Evolutionary conservation across 1,284 basidiomycete genomes (phyloP).

Genomic region (Omphalotus olearius): DNA sequence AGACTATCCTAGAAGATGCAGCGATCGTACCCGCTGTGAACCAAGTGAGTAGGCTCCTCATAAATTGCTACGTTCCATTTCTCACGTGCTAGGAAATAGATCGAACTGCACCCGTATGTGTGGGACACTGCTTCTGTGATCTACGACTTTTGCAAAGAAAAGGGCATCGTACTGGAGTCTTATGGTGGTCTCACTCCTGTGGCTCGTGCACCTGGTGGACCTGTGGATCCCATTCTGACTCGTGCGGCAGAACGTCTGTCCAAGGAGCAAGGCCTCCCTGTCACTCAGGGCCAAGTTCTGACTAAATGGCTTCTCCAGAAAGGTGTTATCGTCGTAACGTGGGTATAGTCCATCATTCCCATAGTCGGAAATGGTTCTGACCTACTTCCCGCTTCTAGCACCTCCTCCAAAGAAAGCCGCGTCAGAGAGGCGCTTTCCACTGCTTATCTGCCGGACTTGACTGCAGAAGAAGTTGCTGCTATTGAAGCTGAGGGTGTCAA

Average conservation of each 20-base stretch:
- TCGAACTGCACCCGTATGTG: constrained; percentile 82
- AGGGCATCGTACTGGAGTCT: constrained; percentile 63
- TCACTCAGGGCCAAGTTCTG: constrained; percentile 40
- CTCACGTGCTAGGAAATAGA: constrained; percentile 32
- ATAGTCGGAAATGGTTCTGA: not conserved
- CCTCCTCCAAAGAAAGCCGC: constrained; percentile 44
- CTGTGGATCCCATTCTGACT: constrained; percentile 40
- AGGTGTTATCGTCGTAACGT: constrained; percentile 51
- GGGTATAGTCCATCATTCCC: constrained; percentile 16
- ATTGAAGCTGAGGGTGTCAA: constrained; percentile 41
- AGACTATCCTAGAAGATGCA: constrained; percentile 56
- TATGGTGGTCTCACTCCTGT: constrained; percentile 66
- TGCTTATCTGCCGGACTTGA: constrained; percentile 35
- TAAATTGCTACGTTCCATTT: constrained; percentile 4
- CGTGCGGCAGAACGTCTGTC: constrained; percentile 9
- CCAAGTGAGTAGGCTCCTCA: constrained; percentile 47
- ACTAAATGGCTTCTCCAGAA: constrained; percentile 45
- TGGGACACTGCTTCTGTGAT: constrained; percentile 54
- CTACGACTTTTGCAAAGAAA: constrained; percentile 48
- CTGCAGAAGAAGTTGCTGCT: constrained; percentile 38
- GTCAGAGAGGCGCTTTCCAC: constrained; percentile 45
- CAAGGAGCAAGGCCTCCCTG: constrained; percentile 25
- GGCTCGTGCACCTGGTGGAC: constrained; percentile 51
- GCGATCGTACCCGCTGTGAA: constrained; percentile 69
- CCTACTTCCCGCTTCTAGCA: constrained; percentile 23